Base-by-base conservation (phyloP, 768 basidiomycete species). In the Dentipellis fragilis region DNA sequence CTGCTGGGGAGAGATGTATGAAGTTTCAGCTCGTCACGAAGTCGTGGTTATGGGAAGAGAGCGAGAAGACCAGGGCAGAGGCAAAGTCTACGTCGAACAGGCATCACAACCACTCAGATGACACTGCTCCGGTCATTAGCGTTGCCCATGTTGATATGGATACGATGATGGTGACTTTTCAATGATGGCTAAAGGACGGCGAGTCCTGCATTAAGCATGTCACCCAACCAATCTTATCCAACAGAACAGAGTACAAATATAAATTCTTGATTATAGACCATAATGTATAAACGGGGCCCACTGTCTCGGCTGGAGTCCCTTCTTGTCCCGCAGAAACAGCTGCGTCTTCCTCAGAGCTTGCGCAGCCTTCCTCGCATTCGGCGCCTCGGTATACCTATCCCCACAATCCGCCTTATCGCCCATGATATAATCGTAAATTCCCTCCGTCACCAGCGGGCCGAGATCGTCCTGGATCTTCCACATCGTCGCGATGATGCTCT, bases 391-490 rank as follows among this genome's bases (percentile, higher is more conserved):
- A 16, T 17, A 45, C 14, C 8, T 45, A 29, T 29, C 29, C 29
- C 29, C 29, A 29, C 29, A 29, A 29, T 29, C 29, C 16, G 42
- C n/a, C 16, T 16, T 16, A n/a, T 45, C n/a, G 2, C 19, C 19
- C n/a, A 45, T 17, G 42, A 45, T 45, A 19, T n/a, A 45, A 19
- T 19, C 51, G 37, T 57, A 57, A 14, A 57, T 36, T 37, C 11
- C 38, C 12, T 45, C 51, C 40, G 56, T 23, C 39, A 57, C 51
- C n/a, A 40, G 14, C 21, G 37, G 53, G 12, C 40, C 56, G 9
- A 54, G 21, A n/a, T 21, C 35, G 29, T 57, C 56, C 22, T 16
- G 17, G 51, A 57, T 57, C 23, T 54, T 57, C 57, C 57, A 57
- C 54, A 54, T 54, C 37, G 57, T 57, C 42, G 54, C 57, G 19